Conservation (phyloP, 140 eudicot species). For the Artemisia princeps region DNA sequence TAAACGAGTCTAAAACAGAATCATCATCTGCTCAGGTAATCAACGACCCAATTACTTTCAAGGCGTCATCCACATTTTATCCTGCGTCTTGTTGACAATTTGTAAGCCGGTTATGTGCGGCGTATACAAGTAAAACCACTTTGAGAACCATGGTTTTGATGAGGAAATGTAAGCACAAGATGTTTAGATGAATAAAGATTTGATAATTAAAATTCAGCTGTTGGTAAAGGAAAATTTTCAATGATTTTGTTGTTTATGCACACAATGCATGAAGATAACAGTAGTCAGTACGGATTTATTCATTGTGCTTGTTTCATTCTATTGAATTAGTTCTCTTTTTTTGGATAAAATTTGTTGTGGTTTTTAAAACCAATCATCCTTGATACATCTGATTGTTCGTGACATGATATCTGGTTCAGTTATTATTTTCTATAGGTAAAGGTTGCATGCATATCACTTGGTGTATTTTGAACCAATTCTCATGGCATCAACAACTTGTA, state of each 20-base stretch:
- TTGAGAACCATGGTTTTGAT: slow-evolving; percentile 25
- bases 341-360: background rate
- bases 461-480: background rate
- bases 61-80: slow-evolving; percentile 47
- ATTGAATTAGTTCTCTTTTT: background rate
- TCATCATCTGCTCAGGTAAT: slow-evolving; percentile 42
- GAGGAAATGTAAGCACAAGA: slow-evolving; percentile 24
- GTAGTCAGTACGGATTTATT: too few species aligned
- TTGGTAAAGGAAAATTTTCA: too few species aligned
- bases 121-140: slow-evolving; percentile 20
- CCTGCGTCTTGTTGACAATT: slow-evolving; percentile 36
- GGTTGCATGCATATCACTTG: background rate
- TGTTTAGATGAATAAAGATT: slow-evolving; percentile 24
- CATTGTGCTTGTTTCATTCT: background rate
- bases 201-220: too few species aligned
- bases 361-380: background rate
- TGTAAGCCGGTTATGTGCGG: slow-evolving; percentile 21
- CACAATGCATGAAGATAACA: slow-evolving; percentile 3
- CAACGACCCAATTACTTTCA: slow-evolving; percentile 49
- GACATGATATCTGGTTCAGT: background rate
- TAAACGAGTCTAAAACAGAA: slow-evolving; percentile 31
- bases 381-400: background rate
- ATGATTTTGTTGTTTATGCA: background rate
- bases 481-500: background rate
- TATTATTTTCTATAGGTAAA: background rate